These are phyloP conservation scores for Xerocomus brunneocitrinus DNA, from an alignment of 768 basidiomycete genomes.

Conservation along the genomic window DNA sequence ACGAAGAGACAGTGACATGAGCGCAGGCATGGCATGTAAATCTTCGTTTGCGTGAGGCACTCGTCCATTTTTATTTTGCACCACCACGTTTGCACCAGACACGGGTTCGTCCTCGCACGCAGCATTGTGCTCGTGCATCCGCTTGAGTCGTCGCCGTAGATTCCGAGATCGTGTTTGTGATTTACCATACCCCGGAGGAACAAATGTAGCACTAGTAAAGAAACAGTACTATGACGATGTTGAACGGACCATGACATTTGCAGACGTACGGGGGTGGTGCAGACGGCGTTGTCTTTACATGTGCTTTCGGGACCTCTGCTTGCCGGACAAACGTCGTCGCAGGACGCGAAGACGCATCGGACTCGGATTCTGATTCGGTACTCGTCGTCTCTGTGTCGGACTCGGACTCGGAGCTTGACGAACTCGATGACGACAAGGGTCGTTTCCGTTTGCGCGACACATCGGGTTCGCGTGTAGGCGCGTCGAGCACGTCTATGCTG, in stretches of 20 bases:
- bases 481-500: constrained; percentile 13
- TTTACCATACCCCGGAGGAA: constrained; percentile 62
- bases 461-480: no score
- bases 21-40: not conserved
- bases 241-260: constrained; percentile 4
- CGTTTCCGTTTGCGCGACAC: no score
- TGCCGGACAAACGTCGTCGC: not conserved
- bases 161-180: constrained; percentile 54
- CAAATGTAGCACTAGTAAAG: constrained; percentile 6
- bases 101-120: constrained; percentile 22
- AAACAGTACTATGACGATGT: not conserved
- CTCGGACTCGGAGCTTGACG: constrained; percentile 12
- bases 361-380: constrained; percentile 16
- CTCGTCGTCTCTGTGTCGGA: constrained; percentile 13
- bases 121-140: constrained; percentile 27
- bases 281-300: not conserved
- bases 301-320: constrained; percentile 12
- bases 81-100: constrained; percentile 41
- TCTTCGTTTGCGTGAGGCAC: constrained; percentile 17
- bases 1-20: constrained; percentile 29
- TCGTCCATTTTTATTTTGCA: not conserved
- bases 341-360: not conserved
- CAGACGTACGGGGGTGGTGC: constrained; percentile 4
- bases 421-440: constrained; percentile 8
- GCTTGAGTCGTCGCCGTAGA: constrained; percentile 31